These are phyloP conservation scores for Kappamyces sp. DNA, from an alignment of 192 early-diverging fungal genomes.

Conservation along the genomic window DNA sequence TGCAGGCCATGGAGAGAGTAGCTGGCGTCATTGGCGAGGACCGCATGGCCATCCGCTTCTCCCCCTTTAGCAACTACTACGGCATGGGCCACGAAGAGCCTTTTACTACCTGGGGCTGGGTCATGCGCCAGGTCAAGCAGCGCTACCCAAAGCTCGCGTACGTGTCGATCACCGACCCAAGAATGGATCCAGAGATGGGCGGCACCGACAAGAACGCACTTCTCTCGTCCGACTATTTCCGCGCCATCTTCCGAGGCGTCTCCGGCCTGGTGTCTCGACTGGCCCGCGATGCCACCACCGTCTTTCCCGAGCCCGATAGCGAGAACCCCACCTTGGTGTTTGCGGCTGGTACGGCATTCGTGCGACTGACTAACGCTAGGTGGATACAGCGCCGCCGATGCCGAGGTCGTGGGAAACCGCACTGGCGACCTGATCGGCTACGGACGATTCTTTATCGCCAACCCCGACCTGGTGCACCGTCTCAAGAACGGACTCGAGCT, in stretches of 20 bases:
- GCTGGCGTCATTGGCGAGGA: slow-evolving; percentile 18
- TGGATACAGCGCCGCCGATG: slow-evolving; percentile 28
- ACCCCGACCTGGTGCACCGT: slow-evolving; percentile 40
- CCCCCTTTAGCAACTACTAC: slow-evolving; percentile 21
- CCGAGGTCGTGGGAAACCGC: slow-evolving; percentile 19
- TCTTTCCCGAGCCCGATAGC: slow-evolving; percentile 2
- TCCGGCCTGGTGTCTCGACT: slow-evolving; percentile 19
- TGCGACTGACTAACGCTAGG: slow-evolving; percentile 5
- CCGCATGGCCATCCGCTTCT: slow-evolving; percentile 27
- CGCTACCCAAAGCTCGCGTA: slow-evolving; percentile 28
- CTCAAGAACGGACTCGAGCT: slow-evolving; percentile 21
- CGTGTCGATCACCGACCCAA: slow-evolving; percentile 26
- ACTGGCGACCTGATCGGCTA: slow-evolving; percentile 35
- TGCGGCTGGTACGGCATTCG: not conserved
- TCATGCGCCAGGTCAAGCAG: slow-evolving; percentile 22
- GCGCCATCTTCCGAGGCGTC: slow-evolving; percentile 13
- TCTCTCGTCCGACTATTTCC: slow-evolving; percentile 5
- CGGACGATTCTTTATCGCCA: slow-evolving; percentile 39
- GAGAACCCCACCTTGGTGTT: slow-evolving; percentile 15
- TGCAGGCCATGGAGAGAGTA: slow-evolving; percentile 25
- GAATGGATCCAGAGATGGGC: slow-evolving; percentile 27
- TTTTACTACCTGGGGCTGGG: slow-evolving; percentile 6
- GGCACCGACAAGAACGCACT: slow-evolving; percentile 4
- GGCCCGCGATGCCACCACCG: slow-evolving; percentile 6
- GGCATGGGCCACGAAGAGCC: not conserved